phyloP scores from a whole-genome alignment of 257 asterid genomes.

The Nicotiana sylvestris region DNA sequence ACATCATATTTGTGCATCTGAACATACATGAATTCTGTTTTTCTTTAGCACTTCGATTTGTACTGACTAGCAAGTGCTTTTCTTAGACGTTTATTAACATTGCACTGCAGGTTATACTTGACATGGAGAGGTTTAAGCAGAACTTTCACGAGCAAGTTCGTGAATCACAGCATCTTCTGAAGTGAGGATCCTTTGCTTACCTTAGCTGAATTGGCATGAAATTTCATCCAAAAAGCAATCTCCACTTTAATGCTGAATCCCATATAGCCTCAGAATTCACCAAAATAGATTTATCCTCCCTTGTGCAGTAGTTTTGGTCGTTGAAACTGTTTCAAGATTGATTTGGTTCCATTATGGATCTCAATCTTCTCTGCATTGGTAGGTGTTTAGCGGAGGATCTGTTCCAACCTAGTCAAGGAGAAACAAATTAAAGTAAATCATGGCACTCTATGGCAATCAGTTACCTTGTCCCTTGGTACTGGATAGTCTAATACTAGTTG shows the following conservation, averaged over 20 bases:
- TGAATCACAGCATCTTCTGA: slow-evolving; percentile 59
- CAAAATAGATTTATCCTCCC: background rate
- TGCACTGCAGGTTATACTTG: slow-evolving; percentile 74
- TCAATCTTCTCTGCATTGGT: background rate
- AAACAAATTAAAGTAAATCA: background rate
- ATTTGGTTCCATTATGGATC: background rate
- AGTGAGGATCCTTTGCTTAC: slow-evolving; percentile 42
- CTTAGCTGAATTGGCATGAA: background rate
- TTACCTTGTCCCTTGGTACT: background rate
- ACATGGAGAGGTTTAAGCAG: slow-evolving; percentile 95
- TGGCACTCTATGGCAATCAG: background rate
- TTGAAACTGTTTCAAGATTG: slow-evolving; percentile 4
- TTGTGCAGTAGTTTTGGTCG: background rate
- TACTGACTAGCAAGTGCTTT: background rate
- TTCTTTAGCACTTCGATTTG: background rate
- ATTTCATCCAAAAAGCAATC: background rate
- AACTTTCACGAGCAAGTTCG: slow-evolving; percentile 50
- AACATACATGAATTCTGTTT: background rate
- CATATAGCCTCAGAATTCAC: background rate
- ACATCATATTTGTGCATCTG: background rate
- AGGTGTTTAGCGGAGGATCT: background rate
- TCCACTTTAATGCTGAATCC: background rate
- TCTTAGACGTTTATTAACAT: background rate
- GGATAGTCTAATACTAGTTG: background rate
- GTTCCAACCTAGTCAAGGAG: slow-evolving; percentile 1